phyloP scores from a whole-genome alignment of 176 grass and related monocot species.

The Luzula sylvatica region DNA sequence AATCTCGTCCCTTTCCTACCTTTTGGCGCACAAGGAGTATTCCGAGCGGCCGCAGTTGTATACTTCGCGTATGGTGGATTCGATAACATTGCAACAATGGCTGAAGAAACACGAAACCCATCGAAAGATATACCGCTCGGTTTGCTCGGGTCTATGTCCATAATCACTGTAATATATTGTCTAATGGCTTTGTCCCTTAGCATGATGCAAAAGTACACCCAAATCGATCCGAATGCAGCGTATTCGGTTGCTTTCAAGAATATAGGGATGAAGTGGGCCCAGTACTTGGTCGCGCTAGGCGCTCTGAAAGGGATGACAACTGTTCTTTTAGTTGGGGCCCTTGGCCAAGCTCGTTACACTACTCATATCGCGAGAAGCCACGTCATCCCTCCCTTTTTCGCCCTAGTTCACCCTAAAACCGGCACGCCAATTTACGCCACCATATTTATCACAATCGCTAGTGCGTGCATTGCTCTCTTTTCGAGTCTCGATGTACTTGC shows the following conservation, averaged over 20 bases:
- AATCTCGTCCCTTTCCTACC: constrained; percentile 79
- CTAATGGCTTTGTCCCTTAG: constrained; percentile 72
- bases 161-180: constrained; percentile 74
- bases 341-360: constrained; percentile 70
- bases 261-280: constrained; percentile 73
- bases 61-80: constrained; percentile 92
- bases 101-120: constrained; percentile 82
- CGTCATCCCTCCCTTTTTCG: constrained; percentile 92
- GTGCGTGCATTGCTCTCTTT: constrained; percentile 69
- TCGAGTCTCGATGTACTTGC: constrained; percentile 69
- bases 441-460: constrained; percentile 31
- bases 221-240: constrained; percentile 42
- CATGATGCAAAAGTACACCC: constrained; percentile 86
- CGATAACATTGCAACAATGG: constrained; percentile 93
- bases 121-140: constrained; percentile 80
- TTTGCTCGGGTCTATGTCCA: constrained; percentile 69
- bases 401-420: constrained; percentile 69
- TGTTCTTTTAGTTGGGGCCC: constrained; percentile 71
- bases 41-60: constrained; percentile 73
- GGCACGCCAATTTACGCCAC: constrained; percentile 83
- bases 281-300: constrained; percentile 79
- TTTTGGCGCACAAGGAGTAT: constrained; percentile 53
- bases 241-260: constrained; percentile 69
- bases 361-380: constrained; percentile 95
- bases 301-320: constrained; percentile 99